Evolutionary conservation across 805 yeast genomes (phyloP), one percentile per base, ranked within the genome.

Genomic region (Candida koratica): DNA sequence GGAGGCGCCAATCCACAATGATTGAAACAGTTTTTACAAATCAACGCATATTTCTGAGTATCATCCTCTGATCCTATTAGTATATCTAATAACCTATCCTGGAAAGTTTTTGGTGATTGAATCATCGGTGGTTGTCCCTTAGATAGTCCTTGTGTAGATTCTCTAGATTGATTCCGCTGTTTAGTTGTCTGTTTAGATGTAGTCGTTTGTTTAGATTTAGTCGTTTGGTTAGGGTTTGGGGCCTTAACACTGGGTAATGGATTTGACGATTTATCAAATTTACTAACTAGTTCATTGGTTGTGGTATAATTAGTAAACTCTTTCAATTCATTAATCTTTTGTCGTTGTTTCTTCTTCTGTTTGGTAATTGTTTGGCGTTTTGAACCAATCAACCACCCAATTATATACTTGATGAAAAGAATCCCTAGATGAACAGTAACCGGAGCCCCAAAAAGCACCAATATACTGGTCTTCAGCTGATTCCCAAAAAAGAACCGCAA

Each of bases 1-100:
- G 84, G 87, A 4, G 87, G 84, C 0, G 94, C 94, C 29, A 85
- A 66, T 1, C 95, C 95, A 51, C 86, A 85, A 56, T 85, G 94
- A 12, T 66, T 67, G 15, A 56, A 61, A 51, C 95, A 85, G n/a
- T 67, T 59, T 13, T 51, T 44, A 53, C 95, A 85, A 11, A 85
- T 81, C 45, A 85, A 65, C 0, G 95, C 95, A 52, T 69, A 82
- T 28, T 94, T 58, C 39, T 63, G 62, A 30, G 73, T 57, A 49
- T 83, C 90, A 56, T 79, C 85, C 14, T 88, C 90, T 17, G 71
- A 59, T 11, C 71, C 73, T 22, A 66, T 55, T 19, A 67, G 48
- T 22, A 56, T 38, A 44, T 67, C 71, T 16, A 67, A 50, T 4
- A 67, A 16, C 23, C 67, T 44, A 42, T 67, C 73, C 36, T 58